Conservation (phyloP, 2,329 filamentous ascomycete species). For the Fusarium coicis region DNA sequence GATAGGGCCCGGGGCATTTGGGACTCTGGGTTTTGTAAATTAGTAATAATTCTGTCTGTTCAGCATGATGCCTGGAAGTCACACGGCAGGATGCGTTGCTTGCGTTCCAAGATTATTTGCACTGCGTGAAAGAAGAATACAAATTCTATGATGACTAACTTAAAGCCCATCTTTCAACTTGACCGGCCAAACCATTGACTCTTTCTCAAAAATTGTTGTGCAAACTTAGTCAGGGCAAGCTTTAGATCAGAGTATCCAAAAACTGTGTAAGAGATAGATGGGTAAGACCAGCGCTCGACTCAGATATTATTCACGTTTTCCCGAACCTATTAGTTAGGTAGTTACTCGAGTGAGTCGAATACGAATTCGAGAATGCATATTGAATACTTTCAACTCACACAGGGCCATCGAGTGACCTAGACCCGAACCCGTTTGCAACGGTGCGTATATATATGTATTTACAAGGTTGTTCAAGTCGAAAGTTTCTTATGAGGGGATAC, state of each 20-base stretch:
- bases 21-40: slow-evolving; percentile 46
- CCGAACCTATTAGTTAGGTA: neutral
- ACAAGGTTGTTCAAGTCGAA: slow-evolving; percentile 8
- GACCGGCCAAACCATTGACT: neutral
- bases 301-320: neutral
- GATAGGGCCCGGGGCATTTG: slow-evolving; percentile 40
- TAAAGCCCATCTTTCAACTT: too few species aligned
- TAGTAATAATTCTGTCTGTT: slow-evolving; percentile 47
- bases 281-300: neutral
- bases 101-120: slow-evolving; percentile 6
- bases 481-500: neutral
- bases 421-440: neutral
- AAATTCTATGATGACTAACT: neutral
- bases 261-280: neutral
- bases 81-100: slow-evolving; percentile 22
- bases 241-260: neutral
- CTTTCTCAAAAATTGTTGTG: neutral
- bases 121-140: neutral
- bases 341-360: neutral
- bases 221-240: neutral
- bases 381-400: neutral
- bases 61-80: slow-evolving; percentile 45
- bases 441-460: neutral
- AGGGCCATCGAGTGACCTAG: neutral
- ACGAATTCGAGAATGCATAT: slow-evolving; percentile 12